Evolutionary conservation across 768 basidiomycete species (phyloP), one percentile per base, ranked within the genome.

Genomic region (Daedaleopsis sinensis): DNA sequence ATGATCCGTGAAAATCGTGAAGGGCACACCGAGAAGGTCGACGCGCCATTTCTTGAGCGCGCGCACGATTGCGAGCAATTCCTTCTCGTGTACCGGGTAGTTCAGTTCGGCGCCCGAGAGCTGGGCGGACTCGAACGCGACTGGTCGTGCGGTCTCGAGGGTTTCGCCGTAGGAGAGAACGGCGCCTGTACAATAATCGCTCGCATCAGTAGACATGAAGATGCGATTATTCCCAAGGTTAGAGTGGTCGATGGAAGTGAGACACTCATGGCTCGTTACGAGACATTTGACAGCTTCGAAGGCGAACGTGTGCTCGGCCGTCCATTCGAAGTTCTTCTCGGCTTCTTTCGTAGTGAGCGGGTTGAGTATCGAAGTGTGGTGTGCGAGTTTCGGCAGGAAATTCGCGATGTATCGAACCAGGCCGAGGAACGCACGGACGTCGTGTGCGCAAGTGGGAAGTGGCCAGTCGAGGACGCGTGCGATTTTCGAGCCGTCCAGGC

Each of bases 281-380:
- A 74, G 35, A 0, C 24, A 27, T 58, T 80, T 77, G 10, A 80
- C 70, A 0, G 71, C 67, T 6, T 78, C 70, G 56, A 81, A 81
- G 0, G 78, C 76, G 0, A 65, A 56, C 37, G 76, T 71, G 52
- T 77, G 70, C 0, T 68, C 69, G 0, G n/a, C n/a, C n/a, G n/a
- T n/a, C n/a, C n/a, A n/a, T n/a, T n/a, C n/a, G n/a, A n/a, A n/a
- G n/a, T n/a, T n/a, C n/a, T n/a, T n/a, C n/a, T n/a, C n/a, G n/a
- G n/a, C n/a, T n/a, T n/a, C n/a, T n/a, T n/a, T n/a, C n/a, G n/a
- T n/a, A n/a, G n/a, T n/a, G n/a, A n/a, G n/a, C n/a, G n/a, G n/a
- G n/a, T n/a, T n/a, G n/a, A n/a, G n/a, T n/a, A n/a, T n/a, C n/a
- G n/a, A n/a, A n/a, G n/a, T n/a, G n/a, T n/a, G n/a, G n/a, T n/a